Evolutionary conservation across 768 basidiomycete genomes (phyloP), one percentile per base, ranked within the genome.

Genomic region (Pisolithus tinctorius): DNA sequence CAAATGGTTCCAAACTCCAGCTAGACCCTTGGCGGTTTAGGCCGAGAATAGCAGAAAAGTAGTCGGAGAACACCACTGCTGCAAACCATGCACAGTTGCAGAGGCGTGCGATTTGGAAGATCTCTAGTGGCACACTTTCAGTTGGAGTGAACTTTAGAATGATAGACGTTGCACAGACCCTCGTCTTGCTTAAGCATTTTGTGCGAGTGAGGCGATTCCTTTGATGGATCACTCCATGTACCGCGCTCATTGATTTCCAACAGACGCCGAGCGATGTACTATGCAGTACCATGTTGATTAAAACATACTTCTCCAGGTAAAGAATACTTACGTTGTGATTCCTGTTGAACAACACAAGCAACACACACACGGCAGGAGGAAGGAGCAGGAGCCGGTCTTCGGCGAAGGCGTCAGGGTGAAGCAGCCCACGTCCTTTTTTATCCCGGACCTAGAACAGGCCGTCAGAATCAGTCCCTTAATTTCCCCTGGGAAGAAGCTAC

Each of bases 301-400:
- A 40, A 36, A 42, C 16, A 29, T 4, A 4, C 2, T 6, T 48
- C 41, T 2, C 48, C 46, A 39, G 49, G 30, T 6, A 1, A 20
- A 4, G 4, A 3, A 16, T 11, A 67, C 83, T 55, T 56, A 90
- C 89, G 60, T 89, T 93, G 61, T 93, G 90, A 55, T 93, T 93
- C n/a, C 90, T 78, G 61, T 76, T 88, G 75, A 92, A 93, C n/a
- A 90, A 63, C n/a, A 92, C 77, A 20, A 93, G 74, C n/a, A 92
- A 63, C 4, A 76, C 81, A 52, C 84, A 81, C 47, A 83, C 81
- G 1, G 81, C 82, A 0, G 89, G 89, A 1, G 90, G 90, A n/a
- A 92, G 79, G 7, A 88, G 72, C 20, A 90, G 70, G 4, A 93
- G 69, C 37, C 90, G 73, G 54, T 90, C 84, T 62, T 93, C 91